Evolutionary conservation across 2,329 filamentous ascomycete genomes (phyloP), one percentile per base, ranked within the genome.

Genomic region (Neofusicoccum sp.): DNA sequence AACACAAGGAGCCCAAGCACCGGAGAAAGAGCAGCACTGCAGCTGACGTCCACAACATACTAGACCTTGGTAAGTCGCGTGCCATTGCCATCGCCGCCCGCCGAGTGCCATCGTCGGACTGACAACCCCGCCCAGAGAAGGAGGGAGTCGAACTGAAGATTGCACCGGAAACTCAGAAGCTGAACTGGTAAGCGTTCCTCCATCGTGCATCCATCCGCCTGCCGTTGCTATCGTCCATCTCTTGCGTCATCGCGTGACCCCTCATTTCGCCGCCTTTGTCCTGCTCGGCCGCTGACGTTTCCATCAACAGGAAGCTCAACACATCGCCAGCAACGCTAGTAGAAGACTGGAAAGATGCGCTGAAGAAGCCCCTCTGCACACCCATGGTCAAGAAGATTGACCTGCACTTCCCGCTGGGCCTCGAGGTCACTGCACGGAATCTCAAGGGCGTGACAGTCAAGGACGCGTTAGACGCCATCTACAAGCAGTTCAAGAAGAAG

Each of bases 401-500:
- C 78, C 83, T 98, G 48, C 87, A 92, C 78, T 96, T 96, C 83
- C 90, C 91, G 14, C 82, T 96, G 58, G 93, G 93, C 56, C 84
- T 95, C 60, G 88, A 93, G 72, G 90, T 97, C 67, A 90, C 89
- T 33, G 93, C 92, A 72, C 86, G 93, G 71, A 98, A 97, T 79
- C 80, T 93, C 69, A 93, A 93, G 78, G 93, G 93, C 61, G 92
- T 98, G 67, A 98, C 93, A 61, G 93, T 98, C 83, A 97, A 97
- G 82, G 93, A 98, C 77, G 92, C 92, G 62, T 75, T 96, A 75
- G 93, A 97, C 76, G 93, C 91, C 70, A 97, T 98, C 78, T 83
- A 96, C 84, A 97, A 96, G 83, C 86, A 90, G 69, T 96, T 91
- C 83, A 96, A 96, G 85, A 97, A 97, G 86, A 89, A 93, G 85